Evolutionary conservation across 2,329 filamentous ascomycete species (phyloP).

Genomic region (Diaporthe helianthi): DNA sequence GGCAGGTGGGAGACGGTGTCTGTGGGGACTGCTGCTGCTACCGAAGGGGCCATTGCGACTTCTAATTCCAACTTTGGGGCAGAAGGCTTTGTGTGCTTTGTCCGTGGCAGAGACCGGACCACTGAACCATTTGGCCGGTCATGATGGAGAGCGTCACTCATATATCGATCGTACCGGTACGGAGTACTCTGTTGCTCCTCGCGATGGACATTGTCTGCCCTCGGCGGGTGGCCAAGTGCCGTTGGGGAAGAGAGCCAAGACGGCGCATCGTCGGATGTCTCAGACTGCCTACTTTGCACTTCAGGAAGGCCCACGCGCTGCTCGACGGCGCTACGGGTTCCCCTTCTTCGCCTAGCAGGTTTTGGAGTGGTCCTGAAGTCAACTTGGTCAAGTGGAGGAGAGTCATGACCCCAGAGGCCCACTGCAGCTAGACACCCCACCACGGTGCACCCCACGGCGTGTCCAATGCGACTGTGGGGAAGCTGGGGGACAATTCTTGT

Average conservation of each 20-base stretch:
- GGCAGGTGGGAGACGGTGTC: constrained; percentile 18
- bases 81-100: neutral
- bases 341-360: neutral
- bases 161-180: too few species aligned
- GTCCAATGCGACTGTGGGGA: neutral
- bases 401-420: constrained; percentile 23
- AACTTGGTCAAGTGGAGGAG: constrained; percentile 17
- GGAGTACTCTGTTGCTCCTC: neutral
- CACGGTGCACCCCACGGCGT: neutral
- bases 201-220: neutral
- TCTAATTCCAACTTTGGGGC: neutral
- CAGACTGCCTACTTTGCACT: neutral
- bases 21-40: constrained; percentile 2
- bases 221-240: constrained; percentile 5
- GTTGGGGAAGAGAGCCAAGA: constrained; percentile 5
- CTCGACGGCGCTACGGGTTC: neutral
- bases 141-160: neutral
- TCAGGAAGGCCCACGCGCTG: neutral
- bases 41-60: constrained; percentile 13
- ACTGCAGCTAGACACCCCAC: constrained; percentile 2
- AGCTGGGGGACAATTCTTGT: neutral
- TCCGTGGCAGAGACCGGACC: neutral
- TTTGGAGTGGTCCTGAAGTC: too few species aligned
- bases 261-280: neutral
- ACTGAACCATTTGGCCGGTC: neutral